Evolutionary conservation across 495 filamentous ascomycete genomes (phyloP), one percentile per base, ranked within the genome.

Genomic region (Neurospora sp.): DNA sequence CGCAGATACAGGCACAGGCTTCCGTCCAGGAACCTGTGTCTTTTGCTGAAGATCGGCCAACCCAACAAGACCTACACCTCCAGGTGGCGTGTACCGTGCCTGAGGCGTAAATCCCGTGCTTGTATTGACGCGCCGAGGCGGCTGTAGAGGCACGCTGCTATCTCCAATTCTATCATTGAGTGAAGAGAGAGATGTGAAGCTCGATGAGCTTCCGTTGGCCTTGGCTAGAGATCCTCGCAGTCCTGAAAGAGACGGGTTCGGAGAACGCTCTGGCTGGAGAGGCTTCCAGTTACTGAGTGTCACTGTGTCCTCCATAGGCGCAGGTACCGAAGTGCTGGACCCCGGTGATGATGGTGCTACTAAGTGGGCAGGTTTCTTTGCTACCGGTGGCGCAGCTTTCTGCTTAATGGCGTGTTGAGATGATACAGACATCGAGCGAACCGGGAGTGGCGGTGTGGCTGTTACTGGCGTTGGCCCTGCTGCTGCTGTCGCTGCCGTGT

Each of bases 281-380:
- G 14, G 37, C 18, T 74, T 61, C 35, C 40, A 59, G 14, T 42
- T 45, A 18, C 68, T 61, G 3, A 45, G 20, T 1, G 69, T 75
- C 12, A 14, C 14, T 0, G 74, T 72, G 7, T 74, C 69, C 3
- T n/a, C 31, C 44, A 74, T 45, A 22, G 69, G 10, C 27, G 31
- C 39, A n/a, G 59, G 72, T 4, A 41, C 48, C 14, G 79, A 73
- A 40, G 74, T 73, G 71, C 76, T 83, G 69, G 72, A 78, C 6
- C 74, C 73, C 4, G 84, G 81, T 1, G 85, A 84, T 18, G 75
- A 75, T 14, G 81, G 78, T 4, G 72, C 78, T 14, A 76, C 78
- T 16, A 89, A 82, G 76, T 88, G 85, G 7, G 85, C 81, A 2
- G 87, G 87, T 72, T 89, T 89, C 70, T 81, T 82, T 4, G 85